phyloP scores from a whole-genome alignment of 306 rosid species.

The Casuarina glauca region DNA sequence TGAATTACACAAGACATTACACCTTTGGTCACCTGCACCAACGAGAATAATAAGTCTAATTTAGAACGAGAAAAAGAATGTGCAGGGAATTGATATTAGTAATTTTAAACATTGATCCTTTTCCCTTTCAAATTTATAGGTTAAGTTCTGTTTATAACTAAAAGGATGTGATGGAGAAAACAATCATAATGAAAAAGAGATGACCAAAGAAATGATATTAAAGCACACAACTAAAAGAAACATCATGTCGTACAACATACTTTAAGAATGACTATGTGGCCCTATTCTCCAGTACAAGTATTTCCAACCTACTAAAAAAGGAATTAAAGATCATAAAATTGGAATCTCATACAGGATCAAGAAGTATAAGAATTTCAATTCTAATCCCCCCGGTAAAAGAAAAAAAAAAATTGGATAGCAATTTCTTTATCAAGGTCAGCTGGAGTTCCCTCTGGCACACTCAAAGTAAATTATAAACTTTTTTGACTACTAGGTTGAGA shows the following conservation, averaged over 20 bases:
- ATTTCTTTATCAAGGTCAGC: background rate
- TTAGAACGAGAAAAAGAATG: background rate
- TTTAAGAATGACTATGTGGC: background rate
- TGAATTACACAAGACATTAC: slow-evolving; percentile 89
- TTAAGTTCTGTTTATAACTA: background rate
- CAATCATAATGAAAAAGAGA: background rate
- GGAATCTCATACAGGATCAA: background rate
- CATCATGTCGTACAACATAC: background rate
- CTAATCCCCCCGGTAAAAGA: too few species aligned
- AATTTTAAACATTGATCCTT: background rate
- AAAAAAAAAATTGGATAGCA: background rate
- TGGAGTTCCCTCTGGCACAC: background rate
- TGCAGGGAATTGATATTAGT: background rate
- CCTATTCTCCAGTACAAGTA: background rate
- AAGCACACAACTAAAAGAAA: background rate
- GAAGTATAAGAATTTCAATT: background rate
- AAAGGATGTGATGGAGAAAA: background rate
- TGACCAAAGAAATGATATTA: background rate
- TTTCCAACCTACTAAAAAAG: background rate
- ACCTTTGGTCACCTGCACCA: slow-evolving; percentile 70
- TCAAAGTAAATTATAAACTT: background rate
- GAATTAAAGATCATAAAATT: background rate
- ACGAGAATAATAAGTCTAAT: slow-evolving; percentile 5
- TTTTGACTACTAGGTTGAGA: background rate
- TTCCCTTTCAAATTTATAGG: background rate